Percentiles rank a stretch among this genome's conserved stretches.
Evolutionary conservation across 2,329 filamentous ascomycete species (phyloP).

Genomic region (Ascochyta pisi): DNA sequence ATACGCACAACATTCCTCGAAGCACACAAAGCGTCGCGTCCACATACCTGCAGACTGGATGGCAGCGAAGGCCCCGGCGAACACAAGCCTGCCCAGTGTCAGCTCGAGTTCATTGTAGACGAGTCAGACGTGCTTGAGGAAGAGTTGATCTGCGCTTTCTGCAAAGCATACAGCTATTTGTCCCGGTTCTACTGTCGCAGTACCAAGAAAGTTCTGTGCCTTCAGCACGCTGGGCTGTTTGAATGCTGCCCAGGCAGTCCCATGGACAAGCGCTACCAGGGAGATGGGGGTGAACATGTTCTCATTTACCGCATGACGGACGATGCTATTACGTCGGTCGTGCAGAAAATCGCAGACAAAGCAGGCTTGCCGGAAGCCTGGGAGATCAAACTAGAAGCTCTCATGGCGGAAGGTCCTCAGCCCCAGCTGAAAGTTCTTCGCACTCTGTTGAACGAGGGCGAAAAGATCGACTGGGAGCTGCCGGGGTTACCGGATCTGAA

Average conservation of each 20-base stretch:
- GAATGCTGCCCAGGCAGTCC: constrained; percentile 75
- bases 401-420: constrained; percentile 81
- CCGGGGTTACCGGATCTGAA: constrained; percentile 81
- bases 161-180: constrained; percentile 90
- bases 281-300: constrained; percentile 65
- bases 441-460: constrained; percentile 86
- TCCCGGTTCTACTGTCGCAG: constrained; percentile 87
- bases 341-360: constrained; percentile 83
- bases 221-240: constrained; percentile 79
- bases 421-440: constrained; percentile 88
- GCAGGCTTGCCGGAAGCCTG: constrained; percentile 84
- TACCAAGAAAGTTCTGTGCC: constrained; percentile 81
- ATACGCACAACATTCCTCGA: constrained; percentile 73
- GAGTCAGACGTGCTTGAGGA: constrained; percentile 84
- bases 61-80: constrained; percentile 56
- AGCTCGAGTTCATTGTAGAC: constrained; percentile 43
- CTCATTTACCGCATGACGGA: constrained; percentile 80
- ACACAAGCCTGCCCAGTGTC: constrained; percentile 23
- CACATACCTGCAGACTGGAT: constrained; percentile 53
- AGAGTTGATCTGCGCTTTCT: constrained; percentile 88
- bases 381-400: constrained; percentile 86
- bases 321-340: constrained; percentile 69
- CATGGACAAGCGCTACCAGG: constrained; percentile 70
- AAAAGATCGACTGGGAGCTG: constrained; percentile 92
- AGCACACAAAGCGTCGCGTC: constrained; percentile 63